These are phyloP conservation scores for Yamadazyma philogaea DNA, from an alignment of 805 yeast genomes.

Conservation along the genomic window DNA sequence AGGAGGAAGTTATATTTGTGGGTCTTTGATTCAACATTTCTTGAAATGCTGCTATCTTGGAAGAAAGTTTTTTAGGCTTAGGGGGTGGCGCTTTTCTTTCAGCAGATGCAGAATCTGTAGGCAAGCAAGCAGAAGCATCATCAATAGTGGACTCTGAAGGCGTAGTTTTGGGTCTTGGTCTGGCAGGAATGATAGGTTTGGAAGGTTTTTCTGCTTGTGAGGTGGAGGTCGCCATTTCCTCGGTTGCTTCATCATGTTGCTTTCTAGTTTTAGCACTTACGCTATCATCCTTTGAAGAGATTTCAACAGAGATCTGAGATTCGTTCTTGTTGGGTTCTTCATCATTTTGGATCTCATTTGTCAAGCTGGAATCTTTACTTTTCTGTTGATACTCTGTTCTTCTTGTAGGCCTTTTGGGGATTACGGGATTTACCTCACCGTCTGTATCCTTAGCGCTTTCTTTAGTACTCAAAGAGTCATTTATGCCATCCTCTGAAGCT, in stretches of 20 bases:
- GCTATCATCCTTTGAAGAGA: neutral
- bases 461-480: conserved; percentile 8
- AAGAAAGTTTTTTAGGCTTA: conserved; percentile 74
- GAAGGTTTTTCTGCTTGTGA: neutral
- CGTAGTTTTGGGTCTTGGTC: conserved; percentile 6
- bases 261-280: neutral
- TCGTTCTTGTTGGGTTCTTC: neutral
- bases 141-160: neutral
- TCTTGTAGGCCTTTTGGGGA: neutral
- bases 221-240: neutral
- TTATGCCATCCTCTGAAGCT: neutral
- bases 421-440: neutral
- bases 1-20: neutral
- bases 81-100: conserved; percentile 46
- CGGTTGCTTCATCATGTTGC: neutral
- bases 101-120: neutral
- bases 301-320: neutral
- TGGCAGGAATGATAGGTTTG: conserved; percentile 8
- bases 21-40: conserved; percentile 53
- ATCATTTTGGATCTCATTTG: neutral
- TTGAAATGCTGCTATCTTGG: conserved; percentile 78
- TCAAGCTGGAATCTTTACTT: neutral
- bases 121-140: neutral
- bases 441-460: conserved; percentile 10
- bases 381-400: neutral